phyloP scores from a whole-genome alignment of 1,284 basidiomycete species.

The Ustilago cynodontis region DNA sequence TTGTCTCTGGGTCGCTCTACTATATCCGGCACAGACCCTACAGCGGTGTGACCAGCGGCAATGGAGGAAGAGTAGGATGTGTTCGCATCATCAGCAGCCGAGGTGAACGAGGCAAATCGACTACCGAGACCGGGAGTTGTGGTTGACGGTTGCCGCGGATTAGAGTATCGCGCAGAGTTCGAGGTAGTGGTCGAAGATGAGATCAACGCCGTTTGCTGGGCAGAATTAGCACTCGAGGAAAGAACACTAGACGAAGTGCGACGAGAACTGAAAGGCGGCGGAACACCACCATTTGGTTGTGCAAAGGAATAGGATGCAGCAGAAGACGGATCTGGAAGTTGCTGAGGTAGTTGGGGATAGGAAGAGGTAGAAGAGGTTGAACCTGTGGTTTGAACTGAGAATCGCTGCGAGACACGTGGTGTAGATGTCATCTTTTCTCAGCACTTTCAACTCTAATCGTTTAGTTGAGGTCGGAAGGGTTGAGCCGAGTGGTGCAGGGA shows the following conservation, averaged over 20 bases:
- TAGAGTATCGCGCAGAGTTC: background rate
- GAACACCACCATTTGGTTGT: background rate
- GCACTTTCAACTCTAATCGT: no score
- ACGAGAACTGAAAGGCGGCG: constrained; percentile 32
- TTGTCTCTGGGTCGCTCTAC: constrained; percentile 65
- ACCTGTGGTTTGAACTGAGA: constrained; percentile 37
- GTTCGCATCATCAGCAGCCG: constrained; percentile 6
- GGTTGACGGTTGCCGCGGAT: background rate
- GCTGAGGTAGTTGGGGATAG: background rate
- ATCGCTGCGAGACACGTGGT: constrained; percentile 36
- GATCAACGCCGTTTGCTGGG: constrained; percentile 15
- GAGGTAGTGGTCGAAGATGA: constrained; percentile 14
- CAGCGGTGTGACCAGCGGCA: background rate
- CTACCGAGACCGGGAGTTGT: background rate
- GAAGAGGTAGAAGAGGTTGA: constrained; percentile 20
- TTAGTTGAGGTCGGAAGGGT: no score
- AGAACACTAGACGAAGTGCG: constrained; percentile 21
- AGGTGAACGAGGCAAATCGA: constrained; percentile 28
- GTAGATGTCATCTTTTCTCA: constrained; percentile 27
- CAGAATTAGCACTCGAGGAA: constrained; percentile 10
- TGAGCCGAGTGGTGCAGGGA: no score
- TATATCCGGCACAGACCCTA: constrained; percentile 51
- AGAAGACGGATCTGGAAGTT: background rate
- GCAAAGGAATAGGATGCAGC: constrained; percentile 31
- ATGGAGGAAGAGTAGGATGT: background rate